Percentiles rank a stretch among this genome's conserved stretches.
Conservation (phyloP, 345 rosid genomes). For the Boechera stricta region DNA sequence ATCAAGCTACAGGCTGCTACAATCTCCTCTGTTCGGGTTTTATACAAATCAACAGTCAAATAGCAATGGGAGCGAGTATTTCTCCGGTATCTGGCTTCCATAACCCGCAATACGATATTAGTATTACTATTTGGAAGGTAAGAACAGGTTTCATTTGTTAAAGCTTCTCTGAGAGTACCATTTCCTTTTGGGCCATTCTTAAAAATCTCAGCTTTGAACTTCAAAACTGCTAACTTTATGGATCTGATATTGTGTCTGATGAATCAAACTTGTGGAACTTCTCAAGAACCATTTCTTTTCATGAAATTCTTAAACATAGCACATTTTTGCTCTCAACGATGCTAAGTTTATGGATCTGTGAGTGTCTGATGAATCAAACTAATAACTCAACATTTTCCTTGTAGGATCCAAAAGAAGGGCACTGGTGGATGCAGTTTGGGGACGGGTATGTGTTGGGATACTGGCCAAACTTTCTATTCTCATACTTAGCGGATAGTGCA, state of each 20-base stretch:
- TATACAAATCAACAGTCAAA: constrained; percentile 73
- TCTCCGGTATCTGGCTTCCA: constrained; percentile 63
- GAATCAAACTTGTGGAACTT: constrained; percentile 1
- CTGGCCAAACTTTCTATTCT: constrained; percentile 70
- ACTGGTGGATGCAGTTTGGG: constrained; percentile 87
- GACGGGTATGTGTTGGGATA: constrained; percentile 64
- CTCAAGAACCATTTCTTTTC: neutral
- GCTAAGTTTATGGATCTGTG: neutral
- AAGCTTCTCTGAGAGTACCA: neutral
- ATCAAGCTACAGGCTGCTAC: constrained; percentile 85
- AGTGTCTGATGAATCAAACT: neutral
- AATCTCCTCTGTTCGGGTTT: constrained; percentile 80
- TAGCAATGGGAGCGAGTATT: constrained; percentile 84
- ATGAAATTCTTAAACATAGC: neutral
- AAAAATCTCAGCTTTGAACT: neutral
- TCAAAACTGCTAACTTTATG: neutral
- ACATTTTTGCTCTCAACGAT: neutral
- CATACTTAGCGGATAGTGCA: constrained; percentile 71
- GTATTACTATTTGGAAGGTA: constrained; percentile 80
- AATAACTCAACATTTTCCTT: constrained; percentile 9
- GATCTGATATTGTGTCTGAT: neutral
- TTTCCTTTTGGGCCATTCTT: neutral
- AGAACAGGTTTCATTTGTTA: neutral
- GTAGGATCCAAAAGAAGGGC: constrained; percentile 75
- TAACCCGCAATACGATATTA: constrained; percentile 67